phyloP scores from a whole-genome alignment of 2,329 filamentous ascomycete genomes.

The Botrytis paeoniae region DNA sequence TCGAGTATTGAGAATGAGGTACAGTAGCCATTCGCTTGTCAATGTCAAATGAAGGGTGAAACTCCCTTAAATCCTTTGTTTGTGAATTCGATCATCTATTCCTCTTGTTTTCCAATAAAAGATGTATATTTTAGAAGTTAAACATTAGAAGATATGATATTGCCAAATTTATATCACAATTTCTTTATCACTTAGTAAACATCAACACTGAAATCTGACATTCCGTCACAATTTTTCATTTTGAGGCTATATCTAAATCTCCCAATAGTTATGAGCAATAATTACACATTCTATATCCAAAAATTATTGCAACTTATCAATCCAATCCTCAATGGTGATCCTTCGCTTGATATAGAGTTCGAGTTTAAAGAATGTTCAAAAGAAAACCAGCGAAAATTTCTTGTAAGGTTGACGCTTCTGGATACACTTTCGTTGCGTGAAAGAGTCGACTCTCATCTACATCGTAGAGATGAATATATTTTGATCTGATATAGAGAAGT shows the following conservation, averaged over 20 bases:
- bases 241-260: background rate
- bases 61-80: background rate
- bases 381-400: background rate
- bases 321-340: too few species aligned
- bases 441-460: too few species aligned
- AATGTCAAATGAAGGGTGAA: background rate
- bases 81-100: background rate
- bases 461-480: too few species aligned
- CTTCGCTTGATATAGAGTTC: background rate
- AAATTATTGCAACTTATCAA: background rate
- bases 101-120: background rate
- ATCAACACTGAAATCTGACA: too few species aligned
- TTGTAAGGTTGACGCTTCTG: background rate
- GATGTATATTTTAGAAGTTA: rapidly evolving
- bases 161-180: background rate
- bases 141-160: background rate
- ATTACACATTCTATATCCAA: background rate
- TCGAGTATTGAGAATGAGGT: background rate
- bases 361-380: background rate
- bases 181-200: background rate
- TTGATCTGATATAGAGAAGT: too few species aligned
- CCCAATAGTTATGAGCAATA: background rate
- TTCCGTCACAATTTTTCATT: too few species aligned
- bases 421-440: background rate
- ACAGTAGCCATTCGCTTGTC: background rate